Conservation (phyloP, 2,329 filamentous ascomycete species). For the Fusarium siculi region DNA sequence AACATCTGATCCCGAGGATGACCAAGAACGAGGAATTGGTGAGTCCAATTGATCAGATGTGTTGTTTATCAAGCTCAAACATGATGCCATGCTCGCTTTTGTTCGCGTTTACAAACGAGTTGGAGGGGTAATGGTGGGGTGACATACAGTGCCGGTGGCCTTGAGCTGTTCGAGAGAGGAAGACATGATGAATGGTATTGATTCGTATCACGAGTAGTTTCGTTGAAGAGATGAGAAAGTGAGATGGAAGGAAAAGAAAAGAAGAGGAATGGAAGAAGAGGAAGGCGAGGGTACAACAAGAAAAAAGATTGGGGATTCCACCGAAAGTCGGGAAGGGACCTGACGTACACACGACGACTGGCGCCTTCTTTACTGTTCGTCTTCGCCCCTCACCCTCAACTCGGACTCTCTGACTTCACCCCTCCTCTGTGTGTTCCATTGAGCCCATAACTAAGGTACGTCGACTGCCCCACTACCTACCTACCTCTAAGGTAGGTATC, state of each 20-base stretch:
- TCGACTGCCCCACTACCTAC: slow-evolving; percentile 19
- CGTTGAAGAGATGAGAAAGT: slow-evolving; percentile 21
- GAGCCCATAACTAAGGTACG: slow-evolving; percentile 4
- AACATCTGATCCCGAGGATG: background rate
- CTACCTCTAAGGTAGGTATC: background rate
- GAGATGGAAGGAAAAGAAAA: slow-evolving; percentile 16
- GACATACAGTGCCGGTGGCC: slow-evolving; percentile 91
- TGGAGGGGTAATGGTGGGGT: slow-evolving; percentile 49
- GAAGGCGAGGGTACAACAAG: slow-evolving; percentile 18
- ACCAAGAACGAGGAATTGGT: background rate
- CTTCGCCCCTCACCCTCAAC: slow-evolving; percentile 26
- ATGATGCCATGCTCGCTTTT: slow-evolving; percentile 3
- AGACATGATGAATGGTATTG: slow-evolving; percentile 68
- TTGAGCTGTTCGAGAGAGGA: slow-evolving; percentile 97
- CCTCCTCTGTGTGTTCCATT: slow-evolving; percentile 33
- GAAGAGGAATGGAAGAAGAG: slow-evolving; percentile 13
- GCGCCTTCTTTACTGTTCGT: slow-evolving; percentile 31
- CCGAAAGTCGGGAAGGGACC: slow-evolving; percentile 36
- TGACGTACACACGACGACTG: slow-evolving; percentile 38
- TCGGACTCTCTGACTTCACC: slow-evolving; percentile 4
- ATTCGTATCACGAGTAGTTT: slow-evolving; percentile 22
- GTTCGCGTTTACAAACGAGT: slow-evolving; percentile 27
- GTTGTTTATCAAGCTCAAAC: slow-evolving; percentile 1
- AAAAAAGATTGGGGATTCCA: slow-evolving; percentile 37
- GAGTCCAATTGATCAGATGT: background rate